phyloP scores from a whole-genome alignment of 768 basidiomycete species.

The Termitomyces sp. region DNA sequence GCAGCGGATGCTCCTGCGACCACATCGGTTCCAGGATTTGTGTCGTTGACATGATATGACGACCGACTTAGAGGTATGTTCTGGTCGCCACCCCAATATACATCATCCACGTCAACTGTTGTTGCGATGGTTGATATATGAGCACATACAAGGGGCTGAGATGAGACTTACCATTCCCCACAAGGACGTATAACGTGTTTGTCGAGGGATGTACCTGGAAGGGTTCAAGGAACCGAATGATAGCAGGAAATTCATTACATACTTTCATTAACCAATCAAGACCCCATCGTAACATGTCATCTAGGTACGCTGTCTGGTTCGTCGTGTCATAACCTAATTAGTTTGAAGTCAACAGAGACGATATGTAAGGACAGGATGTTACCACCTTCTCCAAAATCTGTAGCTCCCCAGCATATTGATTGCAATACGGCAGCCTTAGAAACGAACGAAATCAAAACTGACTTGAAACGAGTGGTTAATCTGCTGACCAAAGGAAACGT shows the following conservation, averaged over 20 bases:
- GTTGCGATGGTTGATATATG: neutral
- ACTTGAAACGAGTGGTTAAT: neutral
- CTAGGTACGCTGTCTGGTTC: constrained; percentile 89
- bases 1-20: constrained; percentile 82
- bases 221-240: neutral
- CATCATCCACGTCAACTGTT: constrained; percentile 56
- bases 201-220: constrained; percentile 72
- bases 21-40: constrained; percentile 84
- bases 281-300: constrained; percentile 86
- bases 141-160: neutral
- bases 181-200: constrained; percentile 70
- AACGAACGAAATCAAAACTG: constrained; percentile 1
- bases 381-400: constrained; percentile 73
- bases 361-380: neutral
- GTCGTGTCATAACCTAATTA: constrained; percentile 65
- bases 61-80: constrained; percentile 70
- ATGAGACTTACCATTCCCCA: constrained; percentile 51
- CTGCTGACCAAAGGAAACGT: constrained; percentile 72
- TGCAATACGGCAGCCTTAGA: constrained; percentile 71
- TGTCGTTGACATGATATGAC: constrained; percentile 73
- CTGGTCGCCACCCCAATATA: constrained; percentile 88
- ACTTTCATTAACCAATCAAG: constrained; percentile 91
- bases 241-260: constrained; percentile 9
- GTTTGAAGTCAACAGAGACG: neutral
- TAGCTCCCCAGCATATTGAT: constrained; percentile 88